These are phyloP conservation scores for Pseudozyma tsukubaensis DNA, from an alignment of 1,284 basidiomycete genomes.

Conservation along the genomic window DNA sequence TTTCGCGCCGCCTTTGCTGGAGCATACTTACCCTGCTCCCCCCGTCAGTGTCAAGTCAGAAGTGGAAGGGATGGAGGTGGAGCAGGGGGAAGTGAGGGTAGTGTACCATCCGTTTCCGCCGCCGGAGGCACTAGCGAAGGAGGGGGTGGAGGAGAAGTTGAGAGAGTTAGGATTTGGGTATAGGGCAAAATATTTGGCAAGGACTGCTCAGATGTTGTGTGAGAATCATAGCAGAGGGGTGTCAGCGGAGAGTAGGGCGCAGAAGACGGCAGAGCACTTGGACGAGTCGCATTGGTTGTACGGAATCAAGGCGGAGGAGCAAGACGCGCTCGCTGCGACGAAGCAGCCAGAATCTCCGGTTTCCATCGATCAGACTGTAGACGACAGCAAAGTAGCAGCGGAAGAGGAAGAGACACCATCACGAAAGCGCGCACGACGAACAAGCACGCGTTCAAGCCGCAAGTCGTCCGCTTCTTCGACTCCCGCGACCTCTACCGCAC, in stretches of 20 bases:
- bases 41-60: constrained; percentile 20
- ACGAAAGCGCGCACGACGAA: constrained; percentile 18
- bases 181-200: constrained; percentile 87
- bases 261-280: constrained; percentile 12
- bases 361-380: neutral
- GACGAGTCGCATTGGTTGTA: constrained; percentile 30
- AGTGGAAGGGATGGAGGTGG: constrained; percentile 42
- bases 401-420: neutral
- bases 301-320: constrained; percentile 31
- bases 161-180: constrained; percentile 94
- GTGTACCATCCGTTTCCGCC: constrained; percentile 87
- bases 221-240: constrained; percentile 68
- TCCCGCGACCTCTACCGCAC: neutral
- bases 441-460: constrained; percentile 10
- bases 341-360: neutral
- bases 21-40: constrained; percentile 59
- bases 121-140: constrained; percentile 76
- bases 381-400: neutral
- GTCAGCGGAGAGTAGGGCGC: neutral
- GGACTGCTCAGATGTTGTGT: constrained; percentile 80
- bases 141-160: constrained; percentile 73
- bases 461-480: constrained; percentile 4
- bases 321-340: neutral
- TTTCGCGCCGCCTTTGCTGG: constrained; percentile 74
- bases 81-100: constrained; percentile 42